Evolutionary conservation across 2,329 filamentous ascomycete species (phyloP).

Genomic region (Periconia macrospinosa): DNA sequence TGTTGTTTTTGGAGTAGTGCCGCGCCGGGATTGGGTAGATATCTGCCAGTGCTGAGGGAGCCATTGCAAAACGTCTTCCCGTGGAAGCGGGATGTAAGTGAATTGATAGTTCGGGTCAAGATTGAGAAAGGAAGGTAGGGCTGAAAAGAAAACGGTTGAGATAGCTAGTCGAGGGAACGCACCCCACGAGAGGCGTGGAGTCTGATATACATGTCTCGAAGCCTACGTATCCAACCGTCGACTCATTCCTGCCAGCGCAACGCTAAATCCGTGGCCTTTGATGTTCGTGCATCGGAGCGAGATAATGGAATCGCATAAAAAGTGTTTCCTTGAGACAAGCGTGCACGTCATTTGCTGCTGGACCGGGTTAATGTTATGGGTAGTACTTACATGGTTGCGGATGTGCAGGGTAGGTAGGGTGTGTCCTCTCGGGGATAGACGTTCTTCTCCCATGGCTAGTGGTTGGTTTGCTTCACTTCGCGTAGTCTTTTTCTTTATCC

Average conservation of each 20-base stretch:
- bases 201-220: constrained; percentile 41
- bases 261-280: constrained; percentile 27
- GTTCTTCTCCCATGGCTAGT: constrained; percentile 9
- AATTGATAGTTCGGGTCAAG: constrained; percentile 20
- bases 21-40: constrained; percentile 43
- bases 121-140: constrained; percentile 21
- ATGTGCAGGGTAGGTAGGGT: constrained; percentile 27
- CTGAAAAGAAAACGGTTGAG: constrained; percentile 13
- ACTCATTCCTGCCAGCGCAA: not conserved
- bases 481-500: constrained; percentile 38
- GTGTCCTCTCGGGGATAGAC: constrained; percentile 11
- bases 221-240: constrained; percentile 26
- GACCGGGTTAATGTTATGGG: constrained; percentile 39
- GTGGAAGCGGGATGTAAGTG: constrained; percentile 12
- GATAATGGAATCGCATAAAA: constrained; percentile 39
- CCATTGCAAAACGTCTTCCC: constrained; percentile 37
- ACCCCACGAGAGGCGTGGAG: constrained; percentile 44
- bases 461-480: constrained; percentile 18
- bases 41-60: constrained; percentile 44
- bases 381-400: constrained; percentile 40
- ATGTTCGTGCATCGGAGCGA: constrained; percentile 38
- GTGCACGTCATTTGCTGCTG: constrained; percentile 44
- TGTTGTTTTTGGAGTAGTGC: constrained; percentile 41
- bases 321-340: constrained; percentile 19
- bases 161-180: constrained; percentile 24